Evolutionary conservation across 768 basidiomycete genomes (phyloP), one percentile per base, ranked within the genome.

Genomic region (Boletus barrowsii): DNA sequence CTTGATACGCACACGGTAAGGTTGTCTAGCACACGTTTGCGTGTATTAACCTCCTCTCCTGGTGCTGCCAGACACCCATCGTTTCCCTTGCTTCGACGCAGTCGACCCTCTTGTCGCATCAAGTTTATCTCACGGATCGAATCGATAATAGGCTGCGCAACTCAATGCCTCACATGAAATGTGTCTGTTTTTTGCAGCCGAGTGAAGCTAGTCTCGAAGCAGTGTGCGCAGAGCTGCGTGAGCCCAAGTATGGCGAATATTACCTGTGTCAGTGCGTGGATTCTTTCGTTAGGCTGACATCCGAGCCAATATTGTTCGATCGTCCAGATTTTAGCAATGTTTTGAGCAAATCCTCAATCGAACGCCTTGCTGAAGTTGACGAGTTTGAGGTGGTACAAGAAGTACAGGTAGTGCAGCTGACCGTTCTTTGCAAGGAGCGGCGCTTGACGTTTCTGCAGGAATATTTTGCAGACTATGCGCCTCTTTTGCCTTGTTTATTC

Each of bases 241-340:
- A 93, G 64, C 96, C 95, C 10, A 89, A 89, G 72, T 99, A 98
- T 65, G 94, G 94, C 69, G 93, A 94, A 75, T 99, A 99, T 75
- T 98, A 96, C 80, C 76, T 99, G 68, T 99, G 96, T 98, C 83
- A 88, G 96, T 93, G 78, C 80, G 87, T 89, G 83, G 80, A 76
- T 81, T 74, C 72, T 64, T 71, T 60, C 59, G 58, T 51, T 55
- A 51, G 44, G 32, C 49, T 24, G 50, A 51, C 50, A 55, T 55
- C 32, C 36, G 49, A 51, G 52, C 67, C 67, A 57, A 64, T 47
- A 33, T 53, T 47, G 6, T 13, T 45, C 41, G 20, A 47, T 51
- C 46, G 42, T 46, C 17, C 54, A 98, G 96, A 97, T 73, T 99
- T 99, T 69, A 98, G 94, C 74, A 98, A 94, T 64, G 84, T 90